These are phyloP conservation scores for Solanum etuberosum DNA, from an alignment of 257 asterid species.

Conservation along the genomic window DNA sequence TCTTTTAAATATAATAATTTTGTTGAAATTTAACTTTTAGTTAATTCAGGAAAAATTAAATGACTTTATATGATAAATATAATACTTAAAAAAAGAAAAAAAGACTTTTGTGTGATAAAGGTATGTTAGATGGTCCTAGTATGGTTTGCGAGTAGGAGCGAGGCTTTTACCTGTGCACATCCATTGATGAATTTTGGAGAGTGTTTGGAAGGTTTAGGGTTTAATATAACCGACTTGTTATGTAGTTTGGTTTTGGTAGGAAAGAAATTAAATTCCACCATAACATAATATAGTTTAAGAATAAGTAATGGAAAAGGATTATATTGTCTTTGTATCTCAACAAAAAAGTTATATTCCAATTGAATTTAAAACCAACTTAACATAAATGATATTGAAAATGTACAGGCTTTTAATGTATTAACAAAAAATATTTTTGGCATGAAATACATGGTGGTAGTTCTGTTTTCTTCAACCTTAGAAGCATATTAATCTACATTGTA, in stretches of 20 bases:
- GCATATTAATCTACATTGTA: neutral
- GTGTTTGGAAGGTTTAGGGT: too few relatives aligned
- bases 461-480: neutral
- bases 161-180: too few relatives aligned
- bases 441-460: neutral
- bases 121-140: too few relatives aligned
- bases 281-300: neutral
- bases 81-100: too few relatives aligned
- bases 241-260: neutral
- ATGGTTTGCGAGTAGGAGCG: accelerated
- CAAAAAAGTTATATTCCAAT: neutral
- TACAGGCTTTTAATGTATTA: neutral
- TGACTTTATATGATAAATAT: too few relatives aligned
- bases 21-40: too few relatives aligned
- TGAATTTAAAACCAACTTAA: neutral
- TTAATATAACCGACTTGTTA: too few relatives aligned
- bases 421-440: neutral
- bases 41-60: too few relatives aligned
- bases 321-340: neutral
- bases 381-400: neutral
- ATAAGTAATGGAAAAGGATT: neutral
- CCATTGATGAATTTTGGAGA: too few relatives aligned
- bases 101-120: too few relatives aligned
- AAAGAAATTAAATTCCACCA: neutral
- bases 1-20: too few relatives aligned